phyloP scores from a whole-genome alignment of 1,284 basidiomycete species.

The Peniophora sp. region DNA sequence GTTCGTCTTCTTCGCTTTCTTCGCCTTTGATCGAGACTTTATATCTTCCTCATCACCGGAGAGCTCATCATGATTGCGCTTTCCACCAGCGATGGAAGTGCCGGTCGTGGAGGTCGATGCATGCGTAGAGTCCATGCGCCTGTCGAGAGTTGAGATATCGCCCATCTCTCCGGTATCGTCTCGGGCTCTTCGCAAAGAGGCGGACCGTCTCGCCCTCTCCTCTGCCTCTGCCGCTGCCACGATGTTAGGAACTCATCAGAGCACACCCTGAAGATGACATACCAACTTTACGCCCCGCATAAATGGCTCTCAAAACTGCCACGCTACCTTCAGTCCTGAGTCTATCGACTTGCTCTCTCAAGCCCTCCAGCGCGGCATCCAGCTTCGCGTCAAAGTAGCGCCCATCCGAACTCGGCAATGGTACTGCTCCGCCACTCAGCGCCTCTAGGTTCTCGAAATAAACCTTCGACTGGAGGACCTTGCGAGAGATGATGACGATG shows the following conservation, averaged over 20 bases:
- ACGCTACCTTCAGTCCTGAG: conserved; percentile 55
- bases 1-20: conserved; percentile 18
- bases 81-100: too few species aligned
- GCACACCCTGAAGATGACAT: conserved; percentile 17
- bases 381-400: conserved; percentile 84
- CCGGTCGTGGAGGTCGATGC: too few species aligned
- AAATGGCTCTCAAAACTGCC: conserved; percentile 55
- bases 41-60: too few species aligned
- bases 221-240: conserved; percentile 6
- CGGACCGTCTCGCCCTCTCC: conserved; percentile 9
- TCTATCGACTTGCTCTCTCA: conserved; percentile 61
- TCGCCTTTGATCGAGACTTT: too few species aligned
- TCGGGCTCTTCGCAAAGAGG: conserved; percentile 11
- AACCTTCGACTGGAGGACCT: conserved; percentile 74
- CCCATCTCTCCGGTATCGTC: too few species aligned
- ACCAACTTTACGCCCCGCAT: conserved; percentile 53
- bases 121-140: too few species aligned
- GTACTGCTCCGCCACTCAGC: conserved; percentile 60
- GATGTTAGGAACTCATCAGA: too few species aligned
- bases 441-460: conserved; percentile 74
- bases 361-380: conserved; percentile 47
- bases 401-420: conserved; percentile 65
- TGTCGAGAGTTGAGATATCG: too few species aligned
- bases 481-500: conserved; percentile 83
- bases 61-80: too few species aligned